Base-by-base conservation (phyloP, 345 rosid species). In the Arabis hirsuta region DNA sequence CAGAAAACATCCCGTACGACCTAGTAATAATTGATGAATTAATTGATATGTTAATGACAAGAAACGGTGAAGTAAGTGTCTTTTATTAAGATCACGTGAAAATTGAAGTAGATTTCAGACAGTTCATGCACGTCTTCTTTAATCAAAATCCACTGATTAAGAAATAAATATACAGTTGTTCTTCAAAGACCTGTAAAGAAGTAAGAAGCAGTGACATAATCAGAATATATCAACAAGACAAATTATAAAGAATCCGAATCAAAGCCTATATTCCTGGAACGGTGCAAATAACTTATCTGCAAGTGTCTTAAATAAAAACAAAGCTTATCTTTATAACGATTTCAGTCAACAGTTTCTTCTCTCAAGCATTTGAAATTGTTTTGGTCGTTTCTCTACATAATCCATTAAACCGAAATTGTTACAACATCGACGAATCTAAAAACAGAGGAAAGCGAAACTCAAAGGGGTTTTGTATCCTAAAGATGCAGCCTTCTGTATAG, bases 401-500 rank as follows among this genome's bases (percentile, higher is more conserved):
- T 60, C 56, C 57, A 60, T 52, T 44, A 22, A 73, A 48, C 59
- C 26, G 22, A 41, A 42, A 61, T 12, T 36, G 69, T 53, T 74
- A 67, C 73, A 67, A 75, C 69, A 61, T 13, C 19, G 11, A 53
- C 6, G 64, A 61, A 44, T 45, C 69, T 60, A 61, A 67, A 22
- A 54, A 16, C 59, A 54, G 51, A 62, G 29, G 52, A 54, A 67
- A 46, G 52, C 42, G 9, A 38, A 59, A 61, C 43, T 68, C 13
- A 44, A 41, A 34, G 63, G 63, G 69, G 32, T 2, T 53, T 36
- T 54, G 65, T 61, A 62, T 61, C 58, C 79, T 34, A 74, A 67
- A 62, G 45, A 61, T 69, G 58, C 57, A 68, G 36, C 74, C 11
- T 68, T 54, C 51, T 62, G 74, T 68, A 52, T 34, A 59, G 13